Base-by-base conservation (phyloP, 176 grass and related monocot species). In the Juncus effusus region DNA sequence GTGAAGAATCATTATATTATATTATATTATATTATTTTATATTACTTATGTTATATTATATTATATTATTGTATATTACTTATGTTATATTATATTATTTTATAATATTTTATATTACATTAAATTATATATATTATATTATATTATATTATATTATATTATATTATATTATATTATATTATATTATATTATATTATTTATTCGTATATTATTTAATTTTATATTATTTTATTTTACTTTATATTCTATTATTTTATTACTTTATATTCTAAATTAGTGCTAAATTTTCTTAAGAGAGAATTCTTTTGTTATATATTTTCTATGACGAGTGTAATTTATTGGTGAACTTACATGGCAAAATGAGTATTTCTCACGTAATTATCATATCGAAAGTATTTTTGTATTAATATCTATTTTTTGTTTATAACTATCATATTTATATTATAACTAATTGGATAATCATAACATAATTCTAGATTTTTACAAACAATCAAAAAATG, bases 21-120 rank as follows among this genome's bases (percentile, higher is more conserved):
- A 28, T 28, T 28, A 28, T 28, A 28, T 28, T 28, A 28, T 28
- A 1, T 28, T 28, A 28, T 28, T 28, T 28, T 28, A 28, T 28
- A 28, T 28, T 28, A 28, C 19, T 28, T 28, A 28, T 28, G 19
- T 28, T 28, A 28, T 54, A 54, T 47, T 69, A 15, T 6, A 38
- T 40, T 28, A 40, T 11, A 54, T 69, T 42, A 47, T 36, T n/a
- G n/a, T 28, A 28, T 28, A 28, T 28, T 28, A 28, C 19, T 28
- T 28, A 28, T 28, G 19, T 28, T 28, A 28, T 54, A 54, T 47
- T 69, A 15, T 6, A 38, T 40, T 28, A 40, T 11, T 69, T 69
- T 42, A 47, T 36, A 50, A 1, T 68, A 11, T 68, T 38, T 68
- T n/a, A 11, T 68, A 38, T 69, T 52, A 53, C n/a, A 54, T 68